These are phyloP conservation scores for Daedaleopsis sinensis DNA, from an alignment of 768 basidiomycete species.

Conservation along the genomic window DNA sequence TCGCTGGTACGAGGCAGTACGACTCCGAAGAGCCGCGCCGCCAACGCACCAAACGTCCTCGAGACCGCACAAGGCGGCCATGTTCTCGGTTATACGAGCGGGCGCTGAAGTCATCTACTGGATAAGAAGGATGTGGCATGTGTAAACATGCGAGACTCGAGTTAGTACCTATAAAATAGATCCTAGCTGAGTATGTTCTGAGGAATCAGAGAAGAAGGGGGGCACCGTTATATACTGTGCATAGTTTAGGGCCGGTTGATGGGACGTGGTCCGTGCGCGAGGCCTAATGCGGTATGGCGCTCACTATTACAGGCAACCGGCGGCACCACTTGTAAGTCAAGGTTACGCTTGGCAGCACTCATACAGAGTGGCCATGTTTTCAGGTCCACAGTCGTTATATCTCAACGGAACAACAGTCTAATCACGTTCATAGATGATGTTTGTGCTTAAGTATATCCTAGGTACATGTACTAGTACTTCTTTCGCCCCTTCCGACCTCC, in stretches of 20 bases:
- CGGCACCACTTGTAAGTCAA: too few relatives aligned
- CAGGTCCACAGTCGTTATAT: too few relatives aligned
- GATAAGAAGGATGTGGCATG: conserved; percentile 45
- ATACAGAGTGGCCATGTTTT: too few relatives aligned
- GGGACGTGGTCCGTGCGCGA: conserved; percentile 20
- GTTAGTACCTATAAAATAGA: conserved; percentile 40
- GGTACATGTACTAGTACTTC: conserved; percentile 32
- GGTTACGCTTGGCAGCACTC: too few relatives aligned
- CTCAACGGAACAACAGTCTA: too few relatives aligned
- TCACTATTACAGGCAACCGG: too few relatives aligned
- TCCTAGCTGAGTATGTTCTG: conserved; percentile 46
- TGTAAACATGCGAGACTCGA: conserved; percentile 49
- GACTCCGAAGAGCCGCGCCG: conserved; percentile 27
- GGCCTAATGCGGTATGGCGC: too few relatives aligned
- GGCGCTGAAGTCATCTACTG: conserved; percentile 41
- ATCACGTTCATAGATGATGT: too few relatives aligned
- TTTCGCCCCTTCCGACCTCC: conserved; percentile 44
- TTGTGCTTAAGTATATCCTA: too few relatives aligned
- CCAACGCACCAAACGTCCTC: conserved; percentile 41
- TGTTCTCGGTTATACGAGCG: conserved; percentile 46
- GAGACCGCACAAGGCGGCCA: conserved; percentile 32
- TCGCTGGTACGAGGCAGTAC: conserved; percentile 36
- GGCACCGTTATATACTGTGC: conserved; percentile 14
- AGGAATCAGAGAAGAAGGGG: conserved; percentile 27
- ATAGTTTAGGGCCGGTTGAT: not conserved